Evolutionary conservation across 441 rosid species (phyloP).

Genomic region (Biscutella auriculata): DNA sequence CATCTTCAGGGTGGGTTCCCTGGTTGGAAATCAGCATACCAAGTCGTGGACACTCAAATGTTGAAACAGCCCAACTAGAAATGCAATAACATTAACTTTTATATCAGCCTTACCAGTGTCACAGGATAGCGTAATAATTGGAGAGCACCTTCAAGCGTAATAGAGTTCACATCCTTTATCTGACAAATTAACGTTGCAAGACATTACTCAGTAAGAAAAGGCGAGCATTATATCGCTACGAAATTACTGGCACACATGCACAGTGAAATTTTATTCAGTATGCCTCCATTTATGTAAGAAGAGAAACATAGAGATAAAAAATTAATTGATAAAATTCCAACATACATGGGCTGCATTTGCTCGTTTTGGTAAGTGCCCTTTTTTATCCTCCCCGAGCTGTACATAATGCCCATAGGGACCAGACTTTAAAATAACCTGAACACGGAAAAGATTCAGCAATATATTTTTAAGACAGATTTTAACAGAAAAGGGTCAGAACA

Average conservation of each 20-base stretch:
- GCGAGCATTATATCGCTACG: not conserved
- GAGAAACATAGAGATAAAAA: not conserved
- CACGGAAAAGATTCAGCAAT: slow-evolving; percentile 4
- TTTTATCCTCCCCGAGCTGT: slow-evolving; percentile 90
- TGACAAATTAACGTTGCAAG: slow-evolving; percentile 20
- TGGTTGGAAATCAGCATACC: slow-evolving; percentile 24
- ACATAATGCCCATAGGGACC: slow-evolving; percentile 92
- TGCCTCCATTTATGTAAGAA: slow-evolving; percentile 1
- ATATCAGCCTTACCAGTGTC: slow-evolving; percentile 50
- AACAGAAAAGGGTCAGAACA: slow-evolving; percentile 8
- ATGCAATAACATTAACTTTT: not conserved
- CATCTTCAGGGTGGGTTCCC: slow-evolving; percentile 88
- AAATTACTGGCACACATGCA: not conserved
- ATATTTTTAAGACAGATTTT: not conserved
- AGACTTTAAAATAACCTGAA: slow-evolving; percentile 73
- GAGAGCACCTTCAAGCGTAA: slow-evolving; percentile 67
- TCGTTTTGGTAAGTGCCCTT: slow-evolving; percentile 65
- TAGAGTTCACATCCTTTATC: slow-evolving; percentile 55
- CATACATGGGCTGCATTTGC: slow-evolving; percentile 71
- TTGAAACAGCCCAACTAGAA: not conserved
- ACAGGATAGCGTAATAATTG: slow-evolving; percentile 68
- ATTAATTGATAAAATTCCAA: not conserved
- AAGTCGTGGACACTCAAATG: slow-evolving; percentile 9
- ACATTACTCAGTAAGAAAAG: not conserved
- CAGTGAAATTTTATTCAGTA: slow-evolving; percentile 1